These are phyloP conservation scores for Chaetomium sp. DNA, from an alignment of 2,329 filamentous ascomycete genomes.

Conservation along the genomic window DNA sequence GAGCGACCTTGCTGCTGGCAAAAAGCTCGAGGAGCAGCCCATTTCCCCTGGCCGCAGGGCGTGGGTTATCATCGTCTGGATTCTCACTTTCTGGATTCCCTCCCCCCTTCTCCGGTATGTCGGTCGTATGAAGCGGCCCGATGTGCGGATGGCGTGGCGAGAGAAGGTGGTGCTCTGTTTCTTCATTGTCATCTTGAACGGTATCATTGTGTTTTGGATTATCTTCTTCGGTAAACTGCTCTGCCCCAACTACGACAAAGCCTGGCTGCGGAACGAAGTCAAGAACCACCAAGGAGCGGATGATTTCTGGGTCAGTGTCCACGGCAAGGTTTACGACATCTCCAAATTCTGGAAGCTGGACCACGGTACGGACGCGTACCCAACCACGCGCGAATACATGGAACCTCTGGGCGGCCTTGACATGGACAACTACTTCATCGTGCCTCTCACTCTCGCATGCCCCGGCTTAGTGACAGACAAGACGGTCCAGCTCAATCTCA, in stretches of 20 bases:
- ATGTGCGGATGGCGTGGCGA: constrained; percentile 95
- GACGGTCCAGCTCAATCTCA: constrained; percentile 41
- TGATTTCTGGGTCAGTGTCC: constrained; percentile 83
- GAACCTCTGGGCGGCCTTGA: constrained; percentile 68
- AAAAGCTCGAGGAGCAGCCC: constrained; percentile 65
- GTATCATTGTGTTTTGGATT: constrained; percentile 82
- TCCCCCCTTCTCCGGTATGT: constrained; percentile 73
- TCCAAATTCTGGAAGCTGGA: constrained; percentile 78
- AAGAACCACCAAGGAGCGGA: constrained; percentile 60
- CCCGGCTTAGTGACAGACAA: constrained; percentile 60
- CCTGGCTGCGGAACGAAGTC: constrained; percentile 69
- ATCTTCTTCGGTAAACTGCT: constrained; percentile 75
- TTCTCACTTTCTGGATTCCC: constrained; percentile 88
- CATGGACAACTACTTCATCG: constrained; percentile 77
- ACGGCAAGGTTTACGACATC: constrained; percentile 87
- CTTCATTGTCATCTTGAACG: constrained; percentile 78
- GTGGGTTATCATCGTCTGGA: constrained; percentile 82
- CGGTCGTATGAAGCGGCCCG: constrained; percentile 93
- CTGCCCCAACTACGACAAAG: constrained; percentile 89
- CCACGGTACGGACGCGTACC: constrained; percentile 67
- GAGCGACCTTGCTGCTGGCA: constrained; percentile 68
- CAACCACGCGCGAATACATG: constrained; percentile 62
- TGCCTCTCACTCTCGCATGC: constrained; percentile 70
- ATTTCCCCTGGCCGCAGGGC: constrained; percentile 58
- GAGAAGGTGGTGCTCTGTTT: constrained; percentile 84